Base-by-base conservation (phyloP, 176 grass and related monocot species). In the Eremochloa ophiuroides region DNA sequence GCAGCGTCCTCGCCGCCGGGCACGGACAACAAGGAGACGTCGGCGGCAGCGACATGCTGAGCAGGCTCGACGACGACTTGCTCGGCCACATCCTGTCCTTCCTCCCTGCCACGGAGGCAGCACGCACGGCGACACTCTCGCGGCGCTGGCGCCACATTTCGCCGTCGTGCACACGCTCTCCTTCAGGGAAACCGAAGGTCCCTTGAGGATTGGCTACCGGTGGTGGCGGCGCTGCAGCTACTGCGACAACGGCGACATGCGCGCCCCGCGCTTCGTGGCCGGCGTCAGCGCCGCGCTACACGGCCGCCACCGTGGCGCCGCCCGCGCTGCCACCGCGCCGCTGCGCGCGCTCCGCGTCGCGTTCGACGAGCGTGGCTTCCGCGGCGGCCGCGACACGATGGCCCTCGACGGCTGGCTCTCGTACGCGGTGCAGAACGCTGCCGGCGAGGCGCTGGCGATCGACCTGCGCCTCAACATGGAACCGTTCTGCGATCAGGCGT, bases 41-140 rank as follows among this genome's bases (percentile, higher is more conserved):
- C 29, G 16, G 20, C 20, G 8, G 16, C 10, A 5, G 4, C 25
- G 50, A 83, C 34, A 44, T 22, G 41, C 70, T 83, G 23, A 83
- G 71, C 61, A 13, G 27, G 16, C 81, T 83, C 10, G 3, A 1
- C 1, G 60, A 75, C 33, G 17, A 2, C 18, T 27, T 17, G 3
- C 26, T 84, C 0, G 47, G 46, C 46, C 73, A 84, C 62, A 59
- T 84, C 38, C 74, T 84, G 4, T 70, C 73, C 28, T 84, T 77
- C 64, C 64, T 84, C 2, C 71, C 71, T 0, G 16, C 71, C 18
- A 2, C 17, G 4, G 71, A 74, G 46, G 71, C 44, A 0, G 71
- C 66, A 7, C 63, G 48, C 64, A 28, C 73, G 3, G 48, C 82
- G 18, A 20, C 4, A 34, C 82, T 84, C 17, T 55, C 62, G 12